phyloP scores from a whole-genome alignment of 2,329 filamentous ascomycete species.

The Didymella sp. region DNA sequence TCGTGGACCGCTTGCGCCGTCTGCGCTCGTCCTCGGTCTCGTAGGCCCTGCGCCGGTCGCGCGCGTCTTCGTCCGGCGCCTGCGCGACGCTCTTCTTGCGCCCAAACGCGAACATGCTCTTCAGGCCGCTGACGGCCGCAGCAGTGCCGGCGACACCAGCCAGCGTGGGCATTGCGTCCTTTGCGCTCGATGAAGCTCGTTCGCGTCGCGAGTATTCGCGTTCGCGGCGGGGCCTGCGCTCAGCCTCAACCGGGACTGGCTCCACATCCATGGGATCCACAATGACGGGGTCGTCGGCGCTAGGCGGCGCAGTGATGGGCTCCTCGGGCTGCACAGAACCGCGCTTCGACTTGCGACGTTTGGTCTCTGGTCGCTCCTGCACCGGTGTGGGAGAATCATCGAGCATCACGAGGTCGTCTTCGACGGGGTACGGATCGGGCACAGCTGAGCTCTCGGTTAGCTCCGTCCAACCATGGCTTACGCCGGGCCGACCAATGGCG shows the following conservation, averaged over 20 bases:
- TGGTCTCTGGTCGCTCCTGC: slow-evolving; percentile 44
- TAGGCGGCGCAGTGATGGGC: slow-evolving; percentile 47
- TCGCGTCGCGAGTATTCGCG: slow-evolving; percentile 50
- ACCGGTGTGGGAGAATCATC: slow-evolving; percentile 49
- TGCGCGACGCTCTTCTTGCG: slow-evolving; percentile 42
- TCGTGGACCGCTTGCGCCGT: slow-evolving; percentile 49
- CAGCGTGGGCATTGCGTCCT: slow-evolving; percentile 55
- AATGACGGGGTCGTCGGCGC: slow-evolving; percentile 54
- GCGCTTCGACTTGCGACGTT: slow-evolving; percentile 52
- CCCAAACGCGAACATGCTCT: slow-evolving; percentile 59
- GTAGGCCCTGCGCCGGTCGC: slow-evolving; percentile 45
- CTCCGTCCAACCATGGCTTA: slow-evolving; percentile 46
- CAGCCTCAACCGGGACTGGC: slow-evolving; percentile 55
- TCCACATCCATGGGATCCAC: slow-evolving; percentile 49
- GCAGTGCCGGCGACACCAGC: slow-evolving; percentile 41
- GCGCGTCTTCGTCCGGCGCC: slow-evolving; percentile 36
- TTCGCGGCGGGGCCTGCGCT: slow-evolving; percentile 51
- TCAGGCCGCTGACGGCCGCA: slow-evolving; percentile 60
- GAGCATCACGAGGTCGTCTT: slow-evolving; percentile 65
- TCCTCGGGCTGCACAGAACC: slow-evolving; percentile 46
- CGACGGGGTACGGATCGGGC: slow-evolving; percentile 67
- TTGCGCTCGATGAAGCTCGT: slow-evolving; percentile 68
- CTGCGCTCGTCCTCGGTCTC: slow-evolving; percentile 49
- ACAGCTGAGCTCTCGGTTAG: slow-evolving; percentile 48
- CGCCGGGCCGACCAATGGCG: slow-evolving; percentile 32